A percentile compares a stretch with the other conserved stretches of the same genome.
phyloP scores from a whole-genome alignment of 169 alveolate genomes.

The Ichthyophthirius multifiliis region DNA sequence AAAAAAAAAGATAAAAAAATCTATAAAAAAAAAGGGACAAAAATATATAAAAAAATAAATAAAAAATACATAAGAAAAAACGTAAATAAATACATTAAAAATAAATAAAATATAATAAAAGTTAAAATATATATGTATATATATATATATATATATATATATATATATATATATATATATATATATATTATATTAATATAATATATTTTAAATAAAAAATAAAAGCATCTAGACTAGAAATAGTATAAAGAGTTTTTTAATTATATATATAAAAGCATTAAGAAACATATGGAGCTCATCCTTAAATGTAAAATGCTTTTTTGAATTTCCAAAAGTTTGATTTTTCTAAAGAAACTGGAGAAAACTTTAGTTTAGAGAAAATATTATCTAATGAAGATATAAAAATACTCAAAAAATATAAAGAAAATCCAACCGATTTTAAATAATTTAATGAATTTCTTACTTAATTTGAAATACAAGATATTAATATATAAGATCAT shows the following conservation, averaged over 20 bases:
- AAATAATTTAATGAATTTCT: not conserved
- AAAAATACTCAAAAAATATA: not conserved
- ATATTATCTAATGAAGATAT: not conserved
- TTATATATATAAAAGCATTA: not conserved
- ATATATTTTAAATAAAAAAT: no score
- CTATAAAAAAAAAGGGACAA: no score
- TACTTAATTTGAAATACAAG: not conserved
- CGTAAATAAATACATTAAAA: no score
- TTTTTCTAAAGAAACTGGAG: not conserved
- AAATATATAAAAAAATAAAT: no score
- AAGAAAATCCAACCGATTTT: not conserved
- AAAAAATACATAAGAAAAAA: no score
- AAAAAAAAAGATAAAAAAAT: no score
- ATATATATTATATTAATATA: no score
- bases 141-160: not conserved
- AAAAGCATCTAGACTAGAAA: not conserved
- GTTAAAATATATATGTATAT: not conserved
- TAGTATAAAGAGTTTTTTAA: not conserved
- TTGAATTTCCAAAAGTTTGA: not conserved
- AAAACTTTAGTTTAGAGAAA: not conserved
- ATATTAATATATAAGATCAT: not conserved
- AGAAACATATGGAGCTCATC: constrained; percentile 7
- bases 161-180: not conserved
- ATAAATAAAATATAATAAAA: not conserved
- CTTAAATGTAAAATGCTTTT: not conserved